Conservation (phyloP, 768 basidiomycete species). For the Floccularia luteovirens region DNA sequence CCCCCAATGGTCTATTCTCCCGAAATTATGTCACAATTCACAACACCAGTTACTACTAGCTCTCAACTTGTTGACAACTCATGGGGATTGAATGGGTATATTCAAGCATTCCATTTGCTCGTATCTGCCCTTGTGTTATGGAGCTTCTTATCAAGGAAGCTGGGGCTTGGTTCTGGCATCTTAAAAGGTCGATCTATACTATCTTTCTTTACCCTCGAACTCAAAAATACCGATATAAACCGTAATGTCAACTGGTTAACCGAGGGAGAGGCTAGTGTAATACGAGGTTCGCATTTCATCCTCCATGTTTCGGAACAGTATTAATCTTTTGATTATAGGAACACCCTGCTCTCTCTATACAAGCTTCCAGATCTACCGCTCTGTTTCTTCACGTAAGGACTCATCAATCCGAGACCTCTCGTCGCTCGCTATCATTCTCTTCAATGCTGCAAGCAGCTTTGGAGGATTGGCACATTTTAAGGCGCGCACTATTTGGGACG, state of each 20-base stretch:
- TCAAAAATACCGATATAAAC: constrained; percentile 3
- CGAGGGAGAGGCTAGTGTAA: constrained; percentile 21
- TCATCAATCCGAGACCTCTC: constrained; percentile 39
- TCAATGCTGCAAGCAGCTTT: constrained; percentile 21
- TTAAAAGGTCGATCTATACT: neutral
- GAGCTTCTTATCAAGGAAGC: constrained; percentile 36
- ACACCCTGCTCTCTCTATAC: constrained; percentile 23
- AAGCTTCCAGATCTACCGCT: constrained; percentile 48
- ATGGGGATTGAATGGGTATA: constrained; percentile 43
- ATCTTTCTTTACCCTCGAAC: neutral
- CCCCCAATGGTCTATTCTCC: constrained; percentile 24
- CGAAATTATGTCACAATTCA: constrained; percentile 20
- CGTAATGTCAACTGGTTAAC: constrained; percentile 17
- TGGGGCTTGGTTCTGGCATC: constrained; percentile 17
- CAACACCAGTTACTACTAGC: too few relatives aligned
- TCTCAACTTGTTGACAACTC: constrained; percentile 13
- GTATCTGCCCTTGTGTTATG: constrained; percentile 58
- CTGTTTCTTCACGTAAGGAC: constrained; percentile 33
- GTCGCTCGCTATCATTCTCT: constrained; percentile 50
- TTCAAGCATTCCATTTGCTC: constrained; percentile 60
- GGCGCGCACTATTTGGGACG: constrained; percentile 32
- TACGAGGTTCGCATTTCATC: constrained; percentile 19
- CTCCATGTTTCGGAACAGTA: constrained; percentile 4
- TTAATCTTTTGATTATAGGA: constrained; percentile 9
- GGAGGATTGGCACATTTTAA: constrained; percentile 26